A percentile compares a stretch with the other conserved stretches of the same genome.
Evolutionary conservation across 805 yeast genomes (phyloP).

Genomic region (Kluyveromyces lactis): DNA sequence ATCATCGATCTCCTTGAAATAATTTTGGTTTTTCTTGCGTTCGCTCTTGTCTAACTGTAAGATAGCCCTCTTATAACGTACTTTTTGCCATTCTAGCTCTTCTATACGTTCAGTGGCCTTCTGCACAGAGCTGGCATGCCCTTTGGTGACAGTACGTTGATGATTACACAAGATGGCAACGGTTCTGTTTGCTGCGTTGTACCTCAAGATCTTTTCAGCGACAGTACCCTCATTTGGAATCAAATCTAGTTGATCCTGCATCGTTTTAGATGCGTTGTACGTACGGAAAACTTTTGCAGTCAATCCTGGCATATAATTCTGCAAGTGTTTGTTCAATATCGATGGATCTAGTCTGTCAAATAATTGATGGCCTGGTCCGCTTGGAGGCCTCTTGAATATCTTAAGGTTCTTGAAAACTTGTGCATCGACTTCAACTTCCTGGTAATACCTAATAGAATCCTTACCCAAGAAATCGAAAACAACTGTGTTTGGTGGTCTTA

Average conservation of each 20-base stretch:
- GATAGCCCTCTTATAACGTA: slow-evolving; percentile 64
- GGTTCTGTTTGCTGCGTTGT: slow-evolving; percentile 91
- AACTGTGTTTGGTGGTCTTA: slow-evolving; percentile 79
- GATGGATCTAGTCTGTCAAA: slow-evolving; percentile 87
- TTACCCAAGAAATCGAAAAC: slow-evolving; percentile 92
- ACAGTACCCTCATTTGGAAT: slow-evolving; percentile 83
- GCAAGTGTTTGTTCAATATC: slow-evolving; percentile 75
- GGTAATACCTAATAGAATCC: slow-evolving; percentile 85
- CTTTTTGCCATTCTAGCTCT: slow-evolving; percentile 80
- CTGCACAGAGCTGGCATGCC: slow-evolving; percentile 72
- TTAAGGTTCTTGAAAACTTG: slow-evolving; percentile 86
- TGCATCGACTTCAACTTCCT: slow-evolving; percentile 85
- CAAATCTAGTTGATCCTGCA: slow-evolving; percentile 88
- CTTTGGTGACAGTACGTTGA: slow-evolving; percentile 85
- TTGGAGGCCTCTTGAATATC: slow-evolving; percentile 83
- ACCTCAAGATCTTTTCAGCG: slow-evolving; percentile 76
- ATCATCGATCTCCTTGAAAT: slow-evolving; percentile 61
- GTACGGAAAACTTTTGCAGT: slow-evolving; percentile 98
- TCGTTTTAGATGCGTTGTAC: slow-evolving; percentile 89
- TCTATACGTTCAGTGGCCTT: slow-evolving; percentile 69
- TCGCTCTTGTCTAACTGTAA: slow-evolving; percentile 49
- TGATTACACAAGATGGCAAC: slow-evolving; percentile 96
- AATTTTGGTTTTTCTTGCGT: slow-evolving; percentile 44
- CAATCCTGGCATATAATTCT: slow-evolving; percentile 82
- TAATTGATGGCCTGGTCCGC: slow-evolving; percentile 83